A percentile compares a stretch with the other conserved stretches of the same genome.
phyloP scores from a whole-genome alignment of 305 asterid species.

The Fraxinus ornus region DNA sequence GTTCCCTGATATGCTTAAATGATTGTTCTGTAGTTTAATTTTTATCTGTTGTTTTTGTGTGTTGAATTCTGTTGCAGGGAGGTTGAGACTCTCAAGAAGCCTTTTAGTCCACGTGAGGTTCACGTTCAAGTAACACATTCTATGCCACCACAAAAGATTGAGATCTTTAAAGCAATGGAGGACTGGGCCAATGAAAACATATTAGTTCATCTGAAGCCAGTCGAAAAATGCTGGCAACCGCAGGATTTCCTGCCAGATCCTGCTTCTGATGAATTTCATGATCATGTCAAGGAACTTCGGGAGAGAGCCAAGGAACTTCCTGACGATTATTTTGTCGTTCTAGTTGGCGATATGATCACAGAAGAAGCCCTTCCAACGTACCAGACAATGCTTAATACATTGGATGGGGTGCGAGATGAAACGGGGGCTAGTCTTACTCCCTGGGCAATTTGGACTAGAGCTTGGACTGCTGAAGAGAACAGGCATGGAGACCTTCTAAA shows the following conservation, averaged over 20 bases:
- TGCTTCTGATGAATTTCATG: conserved; percentile 48
- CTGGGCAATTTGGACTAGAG: conserved; percentile 72
- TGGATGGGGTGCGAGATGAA: conserved; percentile 69
- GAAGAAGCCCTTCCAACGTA: conserved; percentile 73
- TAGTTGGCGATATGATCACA: conserved; percentile 67
- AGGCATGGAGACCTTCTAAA: conserved; percentile 68
- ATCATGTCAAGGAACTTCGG: conserved; percentile 51
- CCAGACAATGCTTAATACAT: conserved; percentile 59
- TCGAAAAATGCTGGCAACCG: conserved; percentile 69
- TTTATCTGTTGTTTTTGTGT: neutral
- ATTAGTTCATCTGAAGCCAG: conserved; percentile 56
- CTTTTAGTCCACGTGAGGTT: conserved; percentile 50
- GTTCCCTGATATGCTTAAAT: neutral
- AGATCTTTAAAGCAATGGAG: conserved; percentile 55
- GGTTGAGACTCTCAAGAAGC: conserved; percentile 41
- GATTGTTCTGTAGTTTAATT: conserved; percentile 4
- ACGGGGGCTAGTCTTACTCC: conserved; percentile 66
- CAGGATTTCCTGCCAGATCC: conserved; percentile 74
- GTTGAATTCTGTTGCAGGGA: conserved; percentile 30
- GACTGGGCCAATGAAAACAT: conserved; percentile 55
- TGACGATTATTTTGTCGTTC: conserved; percentile 57
- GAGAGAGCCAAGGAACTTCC: conserved; percentile 63
- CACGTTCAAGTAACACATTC: conserved; percentile 68
- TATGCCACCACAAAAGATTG: conserved; percentile 61
- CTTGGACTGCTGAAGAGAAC: conserved; percentile 76